A percentile compares a stretch with the other conserved stretches of the same genome.
Conservation (phyloP, 441 rosid species). For the Mallotus japonicus region DNA sequence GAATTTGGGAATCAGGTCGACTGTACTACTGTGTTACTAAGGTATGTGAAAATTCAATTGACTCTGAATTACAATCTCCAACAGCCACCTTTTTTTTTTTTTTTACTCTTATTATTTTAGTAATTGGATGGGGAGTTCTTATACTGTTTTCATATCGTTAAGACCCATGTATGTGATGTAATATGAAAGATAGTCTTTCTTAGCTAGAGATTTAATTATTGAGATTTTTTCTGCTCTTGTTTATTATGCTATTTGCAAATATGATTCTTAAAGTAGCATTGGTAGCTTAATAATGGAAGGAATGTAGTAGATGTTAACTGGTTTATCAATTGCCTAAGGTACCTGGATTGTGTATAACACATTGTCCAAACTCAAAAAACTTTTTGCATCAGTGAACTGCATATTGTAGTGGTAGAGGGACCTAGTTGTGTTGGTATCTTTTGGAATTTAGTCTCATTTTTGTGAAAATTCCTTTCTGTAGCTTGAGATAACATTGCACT, state of each 20-base stretch:
- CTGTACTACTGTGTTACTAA: slow-evolving; percentile 79
- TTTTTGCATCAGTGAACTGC: background rate
- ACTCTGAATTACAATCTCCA: background rate
- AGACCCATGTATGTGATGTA: background rate
- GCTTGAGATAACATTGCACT: background rate
- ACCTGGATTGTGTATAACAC: background rate
- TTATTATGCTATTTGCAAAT: background rate
- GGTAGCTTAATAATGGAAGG: background rate
- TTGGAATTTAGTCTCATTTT: background rate
- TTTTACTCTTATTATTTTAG: background rate
- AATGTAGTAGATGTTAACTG: background rate
- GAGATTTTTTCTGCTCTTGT: background rate
- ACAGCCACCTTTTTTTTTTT: background rate
- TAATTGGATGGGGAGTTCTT: background rate
- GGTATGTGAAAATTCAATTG: slow-evolving; percentile 39
- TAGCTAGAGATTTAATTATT: background rate
- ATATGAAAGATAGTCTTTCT: background rate
- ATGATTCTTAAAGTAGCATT: background rate
- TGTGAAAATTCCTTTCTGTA: background rate
- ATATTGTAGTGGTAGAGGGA: background rate
- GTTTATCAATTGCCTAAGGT: background rate
- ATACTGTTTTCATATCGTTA: background rate
- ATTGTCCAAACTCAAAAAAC: background rate
- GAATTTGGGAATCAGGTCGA: slow-evolving; percentile 87
- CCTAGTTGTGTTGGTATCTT: background rate